A percentile compares a stretch with the other conserved stretches of the same genome.
Evolutionary conservation across 176 grass and related monocot species (phyloP).

Genomic region (Lolium perenne): DNA sequence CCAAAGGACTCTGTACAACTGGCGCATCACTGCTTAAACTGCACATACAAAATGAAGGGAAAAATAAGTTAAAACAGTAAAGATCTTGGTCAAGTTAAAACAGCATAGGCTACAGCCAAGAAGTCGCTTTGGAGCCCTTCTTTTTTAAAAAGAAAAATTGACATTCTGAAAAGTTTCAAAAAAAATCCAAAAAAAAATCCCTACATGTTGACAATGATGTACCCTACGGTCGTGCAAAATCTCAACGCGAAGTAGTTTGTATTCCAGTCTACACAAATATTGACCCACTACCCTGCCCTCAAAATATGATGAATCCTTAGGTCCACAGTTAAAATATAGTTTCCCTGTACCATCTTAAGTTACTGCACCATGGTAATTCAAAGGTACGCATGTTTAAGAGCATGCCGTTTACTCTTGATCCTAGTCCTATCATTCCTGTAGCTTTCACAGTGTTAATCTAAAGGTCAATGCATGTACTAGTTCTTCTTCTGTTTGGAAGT

Average conservation of each 20-base stretch:
- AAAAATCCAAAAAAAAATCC: not conserved
- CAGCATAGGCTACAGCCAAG: not conserved
- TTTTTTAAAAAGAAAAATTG: too few relatives aligned
- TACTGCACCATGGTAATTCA: not conserved
- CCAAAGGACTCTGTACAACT: slow-evolving; percentile 53
- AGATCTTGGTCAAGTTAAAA: slow-evolving; percentile 10
- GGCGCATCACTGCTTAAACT: slow-evolving; percentile 47
- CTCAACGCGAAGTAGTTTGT: too few relatives aligned
- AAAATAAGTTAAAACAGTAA: slow-evolving; percentile 26
- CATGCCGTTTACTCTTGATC: slow-evolving; percentile 4
- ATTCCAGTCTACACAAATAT: too few relatives aligned
- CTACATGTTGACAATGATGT: too few relatives aligned
- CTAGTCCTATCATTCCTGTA: not conserved
- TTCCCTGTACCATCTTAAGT: slow-evolving; percentile 7
- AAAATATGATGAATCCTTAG: not conserved
- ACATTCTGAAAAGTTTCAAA: not conserved
- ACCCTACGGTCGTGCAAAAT: too few relatives aligned
- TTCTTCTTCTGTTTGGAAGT: not conserved
- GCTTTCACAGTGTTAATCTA: too few relatives aligned
- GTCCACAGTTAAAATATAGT: not conserved
- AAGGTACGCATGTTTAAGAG: not conserved
- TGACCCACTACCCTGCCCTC: not conserved
- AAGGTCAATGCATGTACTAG: too few relatives aligned
- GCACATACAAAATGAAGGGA: slow-evolving; percentile 8
- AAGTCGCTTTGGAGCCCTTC: too few relatives aligned